Conservation (phyloP, 148 eudicot species). For the Bassia scoparia region DNA sequence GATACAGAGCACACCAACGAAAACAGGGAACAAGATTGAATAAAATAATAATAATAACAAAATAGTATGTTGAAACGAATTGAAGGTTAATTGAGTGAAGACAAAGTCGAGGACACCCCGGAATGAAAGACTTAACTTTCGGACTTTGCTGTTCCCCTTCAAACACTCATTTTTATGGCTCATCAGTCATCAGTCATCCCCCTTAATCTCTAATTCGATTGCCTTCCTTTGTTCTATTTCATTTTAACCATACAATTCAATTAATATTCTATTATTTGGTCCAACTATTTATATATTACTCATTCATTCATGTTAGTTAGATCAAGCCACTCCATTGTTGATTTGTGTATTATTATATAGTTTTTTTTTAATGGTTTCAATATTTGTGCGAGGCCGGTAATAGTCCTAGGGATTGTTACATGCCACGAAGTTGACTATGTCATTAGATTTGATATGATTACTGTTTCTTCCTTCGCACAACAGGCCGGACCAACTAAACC, state of each 20-base stretch:
- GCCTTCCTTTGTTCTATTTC: neutral
- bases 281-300: neutral
- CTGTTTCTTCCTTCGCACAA: no score
- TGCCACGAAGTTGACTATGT: no score
- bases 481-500: no score
- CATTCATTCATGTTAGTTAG: no score
- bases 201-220: neutral
- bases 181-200: neutral
- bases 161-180: neutral
- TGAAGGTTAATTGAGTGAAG: conserved; percentile 5
- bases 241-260: neutral
- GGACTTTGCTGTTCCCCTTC: neutral
- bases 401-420: no score
- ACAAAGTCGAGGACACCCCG: conserved; percentile 26
- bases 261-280: neutral
- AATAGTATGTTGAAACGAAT: neutral
- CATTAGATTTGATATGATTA: no score
- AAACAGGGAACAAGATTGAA: neutral
- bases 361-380: no score
- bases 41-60: no score
- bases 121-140: conserved; percentile 12
- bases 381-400: no score
- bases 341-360: no score
- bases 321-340: no score
- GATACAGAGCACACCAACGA: conserved; percentile 20